Evolutionary conservation across 352 stramenopile genomes (phyloP).

Genomic region (Peronospora tabacina): DNA sequence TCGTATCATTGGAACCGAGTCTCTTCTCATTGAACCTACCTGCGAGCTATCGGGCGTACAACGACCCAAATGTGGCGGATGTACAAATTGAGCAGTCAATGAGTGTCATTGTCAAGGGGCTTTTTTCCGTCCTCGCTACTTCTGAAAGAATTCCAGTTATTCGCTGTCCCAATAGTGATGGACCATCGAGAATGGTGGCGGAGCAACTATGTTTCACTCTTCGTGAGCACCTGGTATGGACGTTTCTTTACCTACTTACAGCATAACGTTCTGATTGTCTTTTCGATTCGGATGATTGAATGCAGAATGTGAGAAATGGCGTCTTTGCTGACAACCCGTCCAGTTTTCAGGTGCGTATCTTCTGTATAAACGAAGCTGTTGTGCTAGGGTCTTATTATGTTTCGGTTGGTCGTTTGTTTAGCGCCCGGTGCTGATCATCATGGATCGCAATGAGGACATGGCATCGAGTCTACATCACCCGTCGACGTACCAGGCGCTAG

Average conservation of each 20-base stretch:
- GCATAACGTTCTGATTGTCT: constrained; percentile 1
- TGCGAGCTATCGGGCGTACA: constrained; percentile 92
- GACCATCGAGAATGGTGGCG: constrained; percentile 93
- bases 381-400: constrained; percentile 1
- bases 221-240: constrained; percentile 58
- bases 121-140: constrained; percentile 93
- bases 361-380: neutral
- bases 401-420: constrained; percentile 17
- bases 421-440: constrained; percentile 93
- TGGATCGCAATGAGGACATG: constrained; percentile 96
- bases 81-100: constrained; percentile 77
- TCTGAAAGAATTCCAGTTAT: constrained; percentile 92
- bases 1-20: constrained; percentile 92
- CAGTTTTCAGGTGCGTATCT: constrained; percentile 55
- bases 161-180: constrained; percentile 88
- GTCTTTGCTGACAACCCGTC: constrained; percentile 52
- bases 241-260: neutral
- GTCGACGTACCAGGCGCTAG: constrained; percentile 90
- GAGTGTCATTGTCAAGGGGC: constrained; percentile 51
- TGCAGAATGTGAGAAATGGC: constrained; percentile 49
- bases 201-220: constrained; percentile 87
- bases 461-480: constrained; percentile 93
- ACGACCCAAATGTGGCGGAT: constrained; percentile 79
- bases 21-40: constrained; percentile 92
- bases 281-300: neutral